Evolutionary conservation across 2,329 filamentous ascomycete species (phyloP), one percentile per base, ranked within the genome.

Genomic region (Trichoderma cornu-damae): DNA sequence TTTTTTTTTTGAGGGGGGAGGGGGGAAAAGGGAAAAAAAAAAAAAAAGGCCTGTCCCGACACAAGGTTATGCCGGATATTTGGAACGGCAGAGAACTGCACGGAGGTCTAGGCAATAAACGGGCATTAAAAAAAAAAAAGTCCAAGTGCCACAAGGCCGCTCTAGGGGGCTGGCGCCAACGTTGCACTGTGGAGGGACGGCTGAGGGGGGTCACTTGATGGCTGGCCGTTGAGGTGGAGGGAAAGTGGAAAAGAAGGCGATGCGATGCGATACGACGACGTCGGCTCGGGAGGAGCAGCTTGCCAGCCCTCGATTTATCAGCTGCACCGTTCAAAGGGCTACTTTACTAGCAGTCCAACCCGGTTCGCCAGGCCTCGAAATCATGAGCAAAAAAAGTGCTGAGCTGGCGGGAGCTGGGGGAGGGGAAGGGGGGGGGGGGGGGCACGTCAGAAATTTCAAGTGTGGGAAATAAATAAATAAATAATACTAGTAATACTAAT

Each of bases 31-130:
- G n/a, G n/a, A n/a, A n/a, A n/a, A n/a, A n/a, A n/a, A n/a, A n/a
- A n/a, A n/a, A n/a, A 64, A 59, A 63, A 67, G 61, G 61, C 61
- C 63, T 68, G 63, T 71, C 70, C 70, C 70, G 70, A 66, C 68
- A 72, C 66, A 71, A 71, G 70, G 66, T 69, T 73, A 73, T 72
- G 68, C 69, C 66, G 70, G 68, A 68, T 72, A 71, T 52, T 60
- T 68, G 49, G 61, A 63, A 65, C 62, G 62, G 24, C 22, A 38
- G 43, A 59, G 43, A 40, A 50, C 32, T 54, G 59, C 57, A 57
- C 35, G 40, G 49, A 59, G 57, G 28, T 34, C 57, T 64, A 59
- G 57, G 57, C 57, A 63, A 59, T 69, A 70, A 67, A 67, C 67
- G 69, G 67, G 67, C 64, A 65, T 68, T 64, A 62, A 65, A 63